These are phyloP conservation scores for Ceratobasidium sp. DNA, from an alignment of 1,284 basidiomycete genomes.

Conservation along the genomic window DNA sequence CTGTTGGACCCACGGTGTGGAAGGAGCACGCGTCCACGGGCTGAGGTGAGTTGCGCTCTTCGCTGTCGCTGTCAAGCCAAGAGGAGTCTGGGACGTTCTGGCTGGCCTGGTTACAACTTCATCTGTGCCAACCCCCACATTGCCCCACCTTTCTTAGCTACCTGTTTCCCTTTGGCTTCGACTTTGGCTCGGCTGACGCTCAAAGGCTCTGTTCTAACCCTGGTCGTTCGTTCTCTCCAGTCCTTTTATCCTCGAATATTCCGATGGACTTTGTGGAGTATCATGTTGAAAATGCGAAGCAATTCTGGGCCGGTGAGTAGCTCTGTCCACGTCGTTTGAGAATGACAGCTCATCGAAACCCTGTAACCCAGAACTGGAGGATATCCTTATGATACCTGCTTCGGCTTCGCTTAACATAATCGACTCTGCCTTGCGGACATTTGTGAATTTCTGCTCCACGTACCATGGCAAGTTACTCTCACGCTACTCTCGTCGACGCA, in stretches of 20 bases:
- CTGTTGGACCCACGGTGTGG: background rate
- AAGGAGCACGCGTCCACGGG: background rate
- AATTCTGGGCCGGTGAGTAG: conserved; percentile 84
- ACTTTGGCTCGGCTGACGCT: background rate
- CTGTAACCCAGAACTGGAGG: conserved; percentile 75
- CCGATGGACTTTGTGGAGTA: conserved; percentile 55
- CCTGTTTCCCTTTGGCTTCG: background rate
- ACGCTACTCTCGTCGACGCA: background rate
- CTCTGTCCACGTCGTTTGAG: conserved; percentile 19
- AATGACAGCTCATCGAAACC: conserved; percentile 16
- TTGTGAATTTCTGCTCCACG: conserved; percentile 77
- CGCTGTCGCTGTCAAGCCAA: no score
- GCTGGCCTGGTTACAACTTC: background rate
- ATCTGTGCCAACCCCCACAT: background rate
- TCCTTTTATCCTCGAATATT: background rate
- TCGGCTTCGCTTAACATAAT: conserved; percentile 73
- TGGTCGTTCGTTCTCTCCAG: background rate
- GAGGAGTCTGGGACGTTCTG: no score
- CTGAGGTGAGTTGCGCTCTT: conserved; percentile 10
- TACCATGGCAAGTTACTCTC: conserved; percentile 77
- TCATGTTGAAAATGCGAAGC: conserved; percentile 78
- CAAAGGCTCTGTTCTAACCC: background rate
- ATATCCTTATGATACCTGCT: conserved; percentile 74
- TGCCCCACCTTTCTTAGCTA: background rate
- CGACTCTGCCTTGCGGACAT: conserved; percentile 80